Conservation (phyloP, 1,139 yeast species). For the Debaryomyces subglobosus region DNA sequence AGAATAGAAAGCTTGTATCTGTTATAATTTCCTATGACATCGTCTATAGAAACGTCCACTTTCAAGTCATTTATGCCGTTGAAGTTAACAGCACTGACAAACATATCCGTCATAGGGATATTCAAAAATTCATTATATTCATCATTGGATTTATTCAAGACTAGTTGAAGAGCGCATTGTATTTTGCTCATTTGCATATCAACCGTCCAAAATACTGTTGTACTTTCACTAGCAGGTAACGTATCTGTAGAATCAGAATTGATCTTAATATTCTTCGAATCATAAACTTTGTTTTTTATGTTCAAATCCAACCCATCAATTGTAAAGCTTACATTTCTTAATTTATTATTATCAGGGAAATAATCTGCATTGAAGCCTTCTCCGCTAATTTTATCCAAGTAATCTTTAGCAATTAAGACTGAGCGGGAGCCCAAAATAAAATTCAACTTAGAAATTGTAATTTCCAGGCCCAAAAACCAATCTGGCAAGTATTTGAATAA, state of each 20-base stretch:
- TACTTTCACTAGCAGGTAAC: conserved; percentile 1
- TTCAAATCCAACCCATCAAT: conserved; percentile 14
- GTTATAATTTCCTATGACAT: conserved; percentile 43
- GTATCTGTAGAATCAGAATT: conserved; percentile 1
- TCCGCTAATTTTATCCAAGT: conserved; percentile 31
- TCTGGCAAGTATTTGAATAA: conserved; percentile 47
- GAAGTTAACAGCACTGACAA: conserved; percentile 18
- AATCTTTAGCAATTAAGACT: conserved; percentile 52
- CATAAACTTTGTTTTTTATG: conserved; percentile 5
- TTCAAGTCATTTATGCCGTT: conserved; percentile 27
- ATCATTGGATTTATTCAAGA: neutral
- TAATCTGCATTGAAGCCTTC: conserved; percentile 44
- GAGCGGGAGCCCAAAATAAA: conserved; percentile 62
- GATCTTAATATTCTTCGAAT: neutral
- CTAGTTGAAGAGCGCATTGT: neutral
- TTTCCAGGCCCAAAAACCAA: conserved; percentile 45
- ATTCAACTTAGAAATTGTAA: conserved; percentile 34
- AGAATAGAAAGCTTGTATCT: conserved; percentile 53
- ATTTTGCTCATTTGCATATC: neutral
- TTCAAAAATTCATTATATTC: conserved; percentile 15
- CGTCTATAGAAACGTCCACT: conserved; percentile 31
- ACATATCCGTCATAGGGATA: conserved; percentile 22
- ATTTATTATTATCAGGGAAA: conserved; percentile 35
- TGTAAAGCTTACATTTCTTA: conserved; percentile 31
- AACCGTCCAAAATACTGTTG: neutral